These are phyloP conservation scores for Quambalaria eucalypti DNA, from an alignment of 1,284 basidiomycete genomes.

Conservation along the genomic window DNA sequence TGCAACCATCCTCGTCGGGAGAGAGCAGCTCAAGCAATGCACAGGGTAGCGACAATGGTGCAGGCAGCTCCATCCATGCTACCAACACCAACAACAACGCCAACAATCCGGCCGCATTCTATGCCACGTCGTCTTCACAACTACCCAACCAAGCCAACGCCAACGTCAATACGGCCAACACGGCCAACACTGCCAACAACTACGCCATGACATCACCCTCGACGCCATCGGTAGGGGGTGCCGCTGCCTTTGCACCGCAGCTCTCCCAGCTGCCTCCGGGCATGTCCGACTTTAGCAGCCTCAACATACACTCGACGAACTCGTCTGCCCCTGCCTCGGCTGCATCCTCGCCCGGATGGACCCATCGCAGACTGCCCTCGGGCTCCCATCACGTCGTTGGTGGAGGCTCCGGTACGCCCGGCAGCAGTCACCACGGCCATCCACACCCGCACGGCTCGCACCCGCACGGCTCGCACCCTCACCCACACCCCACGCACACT, in stretches of 20 bases:
- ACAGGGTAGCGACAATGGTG: too few species aligned
- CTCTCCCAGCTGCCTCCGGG: conserved; percentile 1
- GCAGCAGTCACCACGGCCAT: not conserved
- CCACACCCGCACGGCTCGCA: conserved; percentile 5
- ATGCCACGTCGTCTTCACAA: not conserved
- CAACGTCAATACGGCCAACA: conserved; percentile 8
- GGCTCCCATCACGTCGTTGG: not conserved
- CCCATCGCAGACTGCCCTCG: conserved; percentile 17
- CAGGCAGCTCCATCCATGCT: too few species aligned
- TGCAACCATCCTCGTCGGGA: not conserved
- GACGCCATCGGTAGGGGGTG: conserved; percentile 15
- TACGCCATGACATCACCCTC: too few species aligned
- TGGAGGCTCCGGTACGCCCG: conserved; percentile 1
- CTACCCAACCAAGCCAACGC: too few species aligned
- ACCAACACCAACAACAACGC: conserved; percentile 2
- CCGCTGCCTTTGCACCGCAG: not conserved
- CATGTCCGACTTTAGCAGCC: not conserved
- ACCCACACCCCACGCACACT: conserved; percentile 10
- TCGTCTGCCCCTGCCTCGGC: conserved; percentile 24
- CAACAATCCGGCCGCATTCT: not conserved
- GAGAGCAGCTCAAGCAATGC: not conserved
- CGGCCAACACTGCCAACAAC: too few species aligned
- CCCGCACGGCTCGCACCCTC: conserved; percentile 9
- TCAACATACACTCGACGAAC: conserved; percentile 18
- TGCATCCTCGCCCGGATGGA: conserved; percentile 29